A percentile compares a stretch with the other conserved stretches of the same genome.
Conservation (phyloP, 768 basidiomycete species). For the Suillus paluster region DNA sequence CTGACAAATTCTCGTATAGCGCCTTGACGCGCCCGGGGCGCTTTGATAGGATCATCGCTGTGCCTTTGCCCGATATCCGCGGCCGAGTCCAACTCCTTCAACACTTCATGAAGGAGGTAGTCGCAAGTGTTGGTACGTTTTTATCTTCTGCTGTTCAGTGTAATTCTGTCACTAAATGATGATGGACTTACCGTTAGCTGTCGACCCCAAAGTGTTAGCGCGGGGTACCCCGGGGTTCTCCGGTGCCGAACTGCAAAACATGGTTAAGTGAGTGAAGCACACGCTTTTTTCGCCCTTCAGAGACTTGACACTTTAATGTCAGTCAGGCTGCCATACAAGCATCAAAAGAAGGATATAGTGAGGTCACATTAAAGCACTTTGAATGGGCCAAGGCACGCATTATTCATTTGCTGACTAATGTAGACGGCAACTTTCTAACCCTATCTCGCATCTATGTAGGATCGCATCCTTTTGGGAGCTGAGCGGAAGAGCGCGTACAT, state of each 20-base stretch:
- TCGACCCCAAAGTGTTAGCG: conserved; percentile 87
- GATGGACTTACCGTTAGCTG: conserved; percentile 48
- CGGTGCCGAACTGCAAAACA: conserved; percentile 95
- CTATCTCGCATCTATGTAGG: conserved; percentile 46
- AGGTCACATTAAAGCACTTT: conserved; percentile 81
- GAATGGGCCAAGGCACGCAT: conserved; percentile 93
- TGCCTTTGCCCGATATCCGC: conserved; percentile 93
- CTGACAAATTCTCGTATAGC: conserved; percentile 44
- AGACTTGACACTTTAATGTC: conserved; percentile 10
- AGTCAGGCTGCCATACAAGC: conserved; percentile 95
- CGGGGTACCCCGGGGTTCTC: conserved; percentile 96
- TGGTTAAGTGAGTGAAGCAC: conserved; percentile 77
- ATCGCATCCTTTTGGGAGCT: conserved; percentile 96
- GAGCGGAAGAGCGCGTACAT: conserved; percentile 92
- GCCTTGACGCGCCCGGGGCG: conserved; percentile 96
- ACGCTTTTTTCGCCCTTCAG: background rate
- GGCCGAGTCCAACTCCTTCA: conserved; percentile 91
- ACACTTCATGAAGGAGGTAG: conserved; percentile 88
- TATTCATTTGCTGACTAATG: background rate
- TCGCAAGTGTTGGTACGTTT: conserved; percentile 55
- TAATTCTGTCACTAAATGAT: background rate
- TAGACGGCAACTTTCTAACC: background rate
- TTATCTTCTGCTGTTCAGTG: conserved; percentile 4
- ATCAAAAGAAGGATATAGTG: conserved; percentile 75
- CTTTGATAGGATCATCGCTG: conserved; percentile 92